Percentiles rank a stretch among this genome's conserved stretches.
These are phyloP conservation scores for Solanum chiquidenum DNA, from an alignment of 257 asterid species.

Conservation along the genomic window DNA sequence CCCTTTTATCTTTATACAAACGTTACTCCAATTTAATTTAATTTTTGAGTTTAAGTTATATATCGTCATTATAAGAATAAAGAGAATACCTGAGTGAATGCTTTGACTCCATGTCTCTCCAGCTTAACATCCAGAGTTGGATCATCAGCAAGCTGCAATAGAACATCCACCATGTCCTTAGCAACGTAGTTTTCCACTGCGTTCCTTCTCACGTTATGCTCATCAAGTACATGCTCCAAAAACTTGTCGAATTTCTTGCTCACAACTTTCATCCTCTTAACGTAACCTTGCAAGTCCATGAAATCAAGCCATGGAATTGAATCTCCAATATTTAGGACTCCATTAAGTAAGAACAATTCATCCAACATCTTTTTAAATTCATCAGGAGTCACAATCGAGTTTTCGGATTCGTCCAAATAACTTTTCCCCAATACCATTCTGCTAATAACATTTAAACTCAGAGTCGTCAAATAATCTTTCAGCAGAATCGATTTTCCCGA, in stretches of 20 bases:
- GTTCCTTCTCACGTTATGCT: constrained; percentile 15
- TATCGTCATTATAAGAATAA: neutral
- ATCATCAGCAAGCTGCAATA: constrained; percentile 32
- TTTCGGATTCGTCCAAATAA: constrained; percentile 14
- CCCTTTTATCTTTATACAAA: neutral
- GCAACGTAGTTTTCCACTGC: neutral
- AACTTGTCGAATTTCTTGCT: constrained; percentile 39
- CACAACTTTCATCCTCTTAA: constrained; percentile 31
- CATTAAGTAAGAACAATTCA: constrained; percentile 27
- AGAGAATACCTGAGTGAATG: constrained; percentile 25
- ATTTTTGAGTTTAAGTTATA: neutral
- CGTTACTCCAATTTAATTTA: neutral
- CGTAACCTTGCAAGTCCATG: constrained; percentile 34
- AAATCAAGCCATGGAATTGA: constrained; percentile 30
- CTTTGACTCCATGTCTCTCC: constrained; percentile 41
- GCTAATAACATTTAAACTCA: constrained; percentile 36
- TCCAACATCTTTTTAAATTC: constrained; percentile 38
- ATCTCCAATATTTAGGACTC: constrained; percentile 32
- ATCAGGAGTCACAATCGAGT: constrained; percentile 11
- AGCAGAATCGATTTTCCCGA: constrained; percentile 8
- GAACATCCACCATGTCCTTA: constrained; percentile 38
- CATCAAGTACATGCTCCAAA: constrained; percentile 36
- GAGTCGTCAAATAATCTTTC: constrained; percentile 28
- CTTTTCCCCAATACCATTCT: constrained; percentile 36
- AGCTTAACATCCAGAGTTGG: constrained; percentile 32